Evolutionary conservation across 352 stramenopile species (phyloP), one percentile per base, ranked within the genome.

Genomic region (Phytophthora constricta): DNA sequence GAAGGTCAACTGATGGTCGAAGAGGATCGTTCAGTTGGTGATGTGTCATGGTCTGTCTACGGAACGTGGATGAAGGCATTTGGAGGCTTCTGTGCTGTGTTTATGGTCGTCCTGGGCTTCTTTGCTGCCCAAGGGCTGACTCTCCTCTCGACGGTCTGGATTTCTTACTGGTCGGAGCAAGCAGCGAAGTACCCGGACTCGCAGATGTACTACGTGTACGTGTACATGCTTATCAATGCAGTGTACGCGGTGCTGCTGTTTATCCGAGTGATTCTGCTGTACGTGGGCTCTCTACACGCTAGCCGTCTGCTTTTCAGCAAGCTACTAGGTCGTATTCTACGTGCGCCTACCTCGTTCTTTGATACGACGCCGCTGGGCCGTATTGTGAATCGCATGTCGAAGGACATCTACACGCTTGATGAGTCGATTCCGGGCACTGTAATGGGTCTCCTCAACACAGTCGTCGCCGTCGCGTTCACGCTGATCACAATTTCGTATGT

Each of bases 131-230:
- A 93, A 59, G 72, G 66, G 11, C 62, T 90, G 33, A 80, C 68
- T 23, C 48, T 93, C 17, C n/a, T 84, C 20, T 78, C 82, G 48
- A 93, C 84, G 9, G 42, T 92, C 37, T 99, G 94, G 94, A 84
- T 99, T 19, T 98, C 93, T n/a, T 94, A 97, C 62, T 99, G 96
- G 93, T 94, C 93, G 22, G 80, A 95, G 49, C 62, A 97, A 33
- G 72, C 82, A 1, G 46, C 76, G 23, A 70, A 85, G 27, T 71
- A 84, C 52, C 54, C 70, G 28, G 57, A 85, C 46, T 91, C 82
- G 33, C 70, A 90, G 52, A 86, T 91, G 77, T 95, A 80, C 66
- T 96, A 91, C 51, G 66, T 97, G 31, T 86, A 87, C 53, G 76
- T 97, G 39, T 97, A 94, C 68, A 81, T 93, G 61, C 77, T 76